These are phyloP conservation scores for Fusarium buharicum DNA, from an alignment of 2,329 filamentous ascomycete genomes.

Conservation along the genomic window DNA sequence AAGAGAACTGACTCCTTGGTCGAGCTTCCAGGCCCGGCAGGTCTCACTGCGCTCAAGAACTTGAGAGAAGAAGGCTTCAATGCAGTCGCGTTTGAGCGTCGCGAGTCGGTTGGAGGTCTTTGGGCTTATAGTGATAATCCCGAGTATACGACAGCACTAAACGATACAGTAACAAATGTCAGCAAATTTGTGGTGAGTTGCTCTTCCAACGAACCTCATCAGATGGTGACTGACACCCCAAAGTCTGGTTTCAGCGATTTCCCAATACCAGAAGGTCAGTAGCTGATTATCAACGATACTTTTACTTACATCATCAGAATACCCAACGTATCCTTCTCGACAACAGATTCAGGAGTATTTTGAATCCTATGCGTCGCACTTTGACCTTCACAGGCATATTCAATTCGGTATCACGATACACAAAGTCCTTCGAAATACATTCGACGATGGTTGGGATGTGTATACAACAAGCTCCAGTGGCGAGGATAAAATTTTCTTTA, in stretches of 20 bases:
- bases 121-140: slow-evolving; percentile 4
- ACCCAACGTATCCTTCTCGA: slow-evolving; percentile 1
- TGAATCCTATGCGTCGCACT: slow-evolving; percentile 5
- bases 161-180: slow-evolving; percentile 1
- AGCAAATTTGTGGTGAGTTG: slow-evolving; percentile 8
- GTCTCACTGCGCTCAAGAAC: slow-evolving; percentile 5
- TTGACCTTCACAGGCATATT: slow-evolving; percentile 1
- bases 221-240: background rate
- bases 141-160: slow-evolving; percentile 2
- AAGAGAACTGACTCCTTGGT: background rate
- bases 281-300: background rate
- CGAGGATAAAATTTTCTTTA: background rate
- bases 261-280: slow-evolving; percentile 8
- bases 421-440: background rate
- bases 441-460: background rate
- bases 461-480: background rate
- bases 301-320: background rate
- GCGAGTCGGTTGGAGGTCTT: slow-evolving; percentile 1
- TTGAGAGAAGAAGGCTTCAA: slow-evolving; percentile 6
- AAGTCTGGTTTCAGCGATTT: slow-evolving; percentile 13
- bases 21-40: background rate
- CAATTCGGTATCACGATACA: background rate
- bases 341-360: slow-evolving; percentile 3
- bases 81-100: slow-evolving; percentile 7
- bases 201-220: no score